A percentile compares a stretch with the other conserved stretches of the same genome.
phyloP scores from a whole-genome alignment of 257 asterid species.

The Parsonsia alboflavescens region DNA sequence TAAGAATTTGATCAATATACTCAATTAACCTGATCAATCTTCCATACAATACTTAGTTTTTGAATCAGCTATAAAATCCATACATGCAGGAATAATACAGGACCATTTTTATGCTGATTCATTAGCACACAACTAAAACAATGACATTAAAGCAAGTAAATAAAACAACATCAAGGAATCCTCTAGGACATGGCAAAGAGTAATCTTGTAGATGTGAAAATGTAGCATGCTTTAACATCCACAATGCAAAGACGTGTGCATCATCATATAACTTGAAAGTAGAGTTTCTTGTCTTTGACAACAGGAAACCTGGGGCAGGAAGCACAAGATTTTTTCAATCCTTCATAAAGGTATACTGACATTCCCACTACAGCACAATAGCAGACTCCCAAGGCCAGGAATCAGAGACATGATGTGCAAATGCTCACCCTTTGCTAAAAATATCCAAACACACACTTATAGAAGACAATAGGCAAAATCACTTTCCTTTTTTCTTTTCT shows the following conservation, averaged over 20 bases:
- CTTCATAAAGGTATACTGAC: not conserved
- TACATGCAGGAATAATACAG: not conserved
- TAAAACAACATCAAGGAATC: not conserved
- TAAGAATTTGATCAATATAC: not conserved
- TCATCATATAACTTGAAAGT: not conserved
- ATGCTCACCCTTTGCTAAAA: slow-evolving; percentile 1
- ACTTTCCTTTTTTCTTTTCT: not conserved
- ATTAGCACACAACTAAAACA: not conserved
- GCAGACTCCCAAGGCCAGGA: not conserved
- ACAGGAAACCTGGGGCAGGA: not conserved
- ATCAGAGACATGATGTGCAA: not conserved
- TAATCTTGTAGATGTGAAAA: not conserved
- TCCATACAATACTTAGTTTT: not conserved
- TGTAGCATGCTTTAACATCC: not conserved
- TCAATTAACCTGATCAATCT: not conserved
- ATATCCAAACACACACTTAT: not conserved
- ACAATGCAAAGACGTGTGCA: not conserved
- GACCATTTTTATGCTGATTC: not conserved
- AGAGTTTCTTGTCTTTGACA: not conserved
- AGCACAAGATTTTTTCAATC: not conserved
- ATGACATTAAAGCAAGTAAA: slow-evolving; percentile 1
- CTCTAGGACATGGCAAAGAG: not conserved
- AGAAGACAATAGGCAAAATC: not conserved
- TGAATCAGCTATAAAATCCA: not conserved
- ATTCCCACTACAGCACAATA: not conserved